Evolutionary conservation across 192 early-diverging fungal genomes (phyloP), one percentile per base, ranked within the genome.

Genomic region (Jimgerdemannia lactiflua): DNA sequence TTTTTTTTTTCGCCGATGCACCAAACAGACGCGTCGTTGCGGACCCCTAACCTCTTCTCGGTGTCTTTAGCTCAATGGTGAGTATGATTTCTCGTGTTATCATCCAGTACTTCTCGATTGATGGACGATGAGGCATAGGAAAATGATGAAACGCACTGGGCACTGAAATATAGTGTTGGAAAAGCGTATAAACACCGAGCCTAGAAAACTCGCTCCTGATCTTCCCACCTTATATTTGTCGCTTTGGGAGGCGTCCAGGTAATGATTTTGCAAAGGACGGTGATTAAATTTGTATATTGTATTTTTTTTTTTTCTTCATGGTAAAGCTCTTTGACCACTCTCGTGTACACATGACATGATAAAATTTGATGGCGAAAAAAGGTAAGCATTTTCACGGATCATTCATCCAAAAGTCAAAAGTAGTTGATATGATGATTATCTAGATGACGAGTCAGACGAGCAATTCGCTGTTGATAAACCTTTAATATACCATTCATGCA

Each of bases 391-490:
- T n/a, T n/a, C n/a, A n/a, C n/a, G n/a, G n/a, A n/a, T n/a, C n/a
- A n/a, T n/a, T n/a, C 49, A 11, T 54, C 49, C 49, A 4, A 18
- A 69, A 3, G 64, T 19, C 39, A 49, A 40, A 54, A 29, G 43
- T 18, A 59, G 39, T 39, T 41, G 54, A 88, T 75, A 85, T 87
- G 90, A 92, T 91, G 89, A 91, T 78, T 75, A 75, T 74, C 87
- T 91, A 89, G 91, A 92, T 92, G 91, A 92, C 91, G 91, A 92
- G 91, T 92, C 91, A 80, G 91, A 92, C 87, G 81, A 84, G 89
- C 91, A 76, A 79, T 90, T 91, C 89, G 81, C 80, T 92, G 91
- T 90, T 85, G 91, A 92, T 75, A 91, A 82, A 85, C 75, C 78
- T 84, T 81, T 87, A 87, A 81, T 82, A 81, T 91, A 89, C 89